A percentile compares a stretch with the other conserved stretches of the same genome.
Evolutionary conservation across 116 monocot species (phyloP).

Genomic region (Phalaenopsis hybrid): DNA sequence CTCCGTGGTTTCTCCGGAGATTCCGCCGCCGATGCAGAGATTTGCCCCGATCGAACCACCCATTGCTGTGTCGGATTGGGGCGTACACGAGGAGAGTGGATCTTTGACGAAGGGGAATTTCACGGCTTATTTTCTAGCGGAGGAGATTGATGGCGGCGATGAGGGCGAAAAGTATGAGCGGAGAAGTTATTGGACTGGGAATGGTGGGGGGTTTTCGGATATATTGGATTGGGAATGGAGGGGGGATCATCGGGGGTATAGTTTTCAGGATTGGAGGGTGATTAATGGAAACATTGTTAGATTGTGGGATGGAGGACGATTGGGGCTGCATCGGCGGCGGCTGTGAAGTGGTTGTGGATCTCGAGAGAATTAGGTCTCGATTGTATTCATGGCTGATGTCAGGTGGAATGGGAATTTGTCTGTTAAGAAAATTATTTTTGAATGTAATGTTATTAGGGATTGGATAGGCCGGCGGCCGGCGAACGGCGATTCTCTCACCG

Average conservation of each 20-base stretch:
- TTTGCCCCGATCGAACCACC: background rate
- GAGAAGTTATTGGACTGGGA: background rate
- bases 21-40: background rate
- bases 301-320: constrained; percentile 21
- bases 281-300: constrained; percentile 33
- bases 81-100: background rate
- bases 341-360: too few relatives aligned
- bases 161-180: constrained; percentile 3
- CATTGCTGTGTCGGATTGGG: background rate
- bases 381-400: too few relatives aligned
- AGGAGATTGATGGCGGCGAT: constrained; percentile 4
- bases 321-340: background rate
- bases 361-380: too few relatives aligned
- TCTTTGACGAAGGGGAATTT: constrained; percentile 19
- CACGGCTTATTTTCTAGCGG: constrained; percentile 25
- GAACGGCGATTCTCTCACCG: too few relatives aligned
- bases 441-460: background rate
- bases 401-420: background rate
- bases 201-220: background rate
- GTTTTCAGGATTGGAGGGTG: constrained; percentile 23
- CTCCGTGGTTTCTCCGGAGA: background rate
- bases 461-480: too few relatives aligned
- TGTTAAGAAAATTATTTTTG: background rate
- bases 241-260: constrained; percentile 34
- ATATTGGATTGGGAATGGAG: constrained; percentile 4